These are phyloP conservation scores for Kuraishia hungarica DNA, from an alignment of 805 yeast species.

Conservation along the genomic window DNA sequence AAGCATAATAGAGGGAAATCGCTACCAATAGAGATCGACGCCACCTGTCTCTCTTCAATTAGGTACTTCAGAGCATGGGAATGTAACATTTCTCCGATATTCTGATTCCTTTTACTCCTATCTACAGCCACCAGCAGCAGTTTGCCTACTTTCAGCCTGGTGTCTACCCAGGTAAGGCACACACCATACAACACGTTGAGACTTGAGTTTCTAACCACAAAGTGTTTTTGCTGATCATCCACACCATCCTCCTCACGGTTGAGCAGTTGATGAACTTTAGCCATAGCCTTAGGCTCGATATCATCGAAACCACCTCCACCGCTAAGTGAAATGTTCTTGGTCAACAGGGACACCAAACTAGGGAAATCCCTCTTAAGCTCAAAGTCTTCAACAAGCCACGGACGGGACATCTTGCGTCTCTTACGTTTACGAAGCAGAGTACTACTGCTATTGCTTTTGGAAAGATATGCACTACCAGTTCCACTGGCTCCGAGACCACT, in stretches of 20 bases:
- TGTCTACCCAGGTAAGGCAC: constrained; percentile 43
- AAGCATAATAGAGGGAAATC: constrained; percentile 3
- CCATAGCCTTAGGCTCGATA: constrained; percentile 1
- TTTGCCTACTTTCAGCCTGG: constrained; percentile 27
- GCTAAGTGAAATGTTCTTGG: constrained; percentile 21
- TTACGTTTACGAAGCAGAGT: constrained; percentile 1
- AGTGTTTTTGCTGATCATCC: constrained; percentile 31
- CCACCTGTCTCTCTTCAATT: not conserved
- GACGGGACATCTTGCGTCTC: constrained; percentile 14
- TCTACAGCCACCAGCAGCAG: constrained; percentile 43
- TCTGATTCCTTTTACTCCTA: constrained; percentile 42
- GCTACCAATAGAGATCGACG: not conserved
- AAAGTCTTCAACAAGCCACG: constrained; percentile 54
- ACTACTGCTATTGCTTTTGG: not conserved
- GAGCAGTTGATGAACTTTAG: constrained; percentile 12
- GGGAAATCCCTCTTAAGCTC: constrained; percentile 40
- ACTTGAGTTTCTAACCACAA: constrained; percentile 49
- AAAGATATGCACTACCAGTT: not conserved
- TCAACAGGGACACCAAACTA: constrained; percentile 35
- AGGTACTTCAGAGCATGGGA: constrained; percentile 43
- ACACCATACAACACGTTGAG: constrained; percentile 47
- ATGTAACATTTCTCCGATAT: constrained; percentile 47
- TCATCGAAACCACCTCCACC: constrained; percentile 8
- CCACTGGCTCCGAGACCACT: not conserved
- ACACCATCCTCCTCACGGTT: constrained; percentile 6